Evolutionary conservation across 23 red algal species (phyloP), one percentile per base, ranked within the genome.

Genomic region (Chondrus crispus): DNA sequence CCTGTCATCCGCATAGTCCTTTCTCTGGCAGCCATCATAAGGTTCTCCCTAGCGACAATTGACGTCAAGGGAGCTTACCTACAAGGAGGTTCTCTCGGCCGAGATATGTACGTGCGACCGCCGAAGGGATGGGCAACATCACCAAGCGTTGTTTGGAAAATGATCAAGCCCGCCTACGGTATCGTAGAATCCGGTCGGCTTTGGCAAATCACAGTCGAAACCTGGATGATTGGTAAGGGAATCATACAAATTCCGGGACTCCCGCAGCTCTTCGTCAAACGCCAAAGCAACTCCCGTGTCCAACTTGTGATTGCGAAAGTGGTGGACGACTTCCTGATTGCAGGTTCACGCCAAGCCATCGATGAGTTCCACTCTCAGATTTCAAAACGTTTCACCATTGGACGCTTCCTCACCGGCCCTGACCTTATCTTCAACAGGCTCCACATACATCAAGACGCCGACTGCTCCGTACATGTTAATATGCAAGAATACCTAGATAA

Each of bases 11-110:
- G 85, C 32, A 47, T 55, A 0, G 50, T 88, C 30, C 68, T 88
- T 4, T 88, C 66, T 13, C 73, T 58, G 1, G 70, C 70, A 7
- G 19, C 85, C 35, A 2, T 55, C 9, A 13, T 74, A 13, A 14
- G 26, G 8, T 52, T 88, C 7, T 5, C 2, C 24, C 20, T 88
- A 12, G 85, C 85, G 0, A 88, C 49, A 8, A 30, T 88, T 24
- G 70, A 88, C 57, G 75, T 88, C 39, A 76, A 88, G 57, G 45
- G 70, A 4, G 85, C 85, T 26, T 88, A 88, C 2, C 68, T 77
- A 19, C 70, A 62, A 45, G 24, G 64, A 6, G 68, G 68, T 41
- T 44, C 35, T 26, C 63, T 88, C 26, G 28, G 18, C 7, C 10
- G 85, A 8, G 66, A 62, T 60, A 86, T 60, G 1, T 76, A 75